Conservation (phyloP, 2,329 filamentous ascomycete species). For the Calonectria naviculata region DNA sequence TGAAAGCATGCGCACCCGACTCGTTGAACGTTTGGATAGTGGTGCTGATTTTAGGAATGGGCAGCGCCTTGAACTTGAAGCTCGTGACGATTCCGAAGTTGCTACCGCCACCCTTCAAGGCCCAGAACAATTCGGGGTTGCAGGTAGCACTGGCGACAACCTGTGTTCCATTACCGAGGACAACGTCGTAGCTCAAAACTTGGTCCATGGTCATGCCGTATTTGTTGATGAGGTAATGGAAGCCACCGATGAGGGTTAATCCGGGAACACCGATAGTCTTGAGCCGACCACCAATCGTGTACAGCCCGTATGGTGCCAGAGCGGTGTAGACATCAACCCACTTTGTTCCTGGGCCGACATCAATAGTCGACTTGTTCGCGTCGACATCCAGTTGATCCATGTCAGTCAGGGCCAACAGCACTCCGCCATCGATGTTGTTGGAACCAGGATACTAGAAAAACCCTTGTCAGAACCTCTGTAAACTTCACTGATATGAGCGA, state of each 20-base stretch:
- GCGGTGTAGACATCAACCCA: constrained; percentile 34
- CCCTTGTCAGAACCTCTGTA: not conserved
- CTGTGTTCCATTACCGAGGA: constrained; percentile 52
- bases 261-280: constrained; percentile 31
- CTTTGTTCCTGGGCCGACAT: constrained; percentile 26
- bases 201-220: constrained; percentile 43
- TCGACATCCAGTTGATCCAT: constrained; percentile 24
- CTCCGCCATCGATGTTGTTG: constrained; percentile 31
- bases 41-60: constrained; percentile 27
- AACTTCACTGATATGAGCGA: not conserved
- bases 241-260: constrained; percentile 28
- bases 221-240: constrained; percentile 37
- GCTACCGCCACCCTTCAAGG: constrained; percentile 48
- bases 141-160: constrained; percentile 49
- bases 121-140: constrained; percentile 49
- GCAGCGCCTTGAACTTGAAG: constrained; percentile 40
- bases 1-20: constrained; percentile 28
- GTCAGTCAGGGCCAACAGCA: constrained; percentile 28
- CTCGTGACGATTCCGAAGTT: constrained; percentile 51
- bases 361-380: constrained; percentile 21
- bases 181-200: constrained; percentile 52
- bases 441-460: constrained; percentile 10
- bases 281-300: constrained; percentile 28
- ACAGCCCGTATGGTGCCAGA: constrained; percentile 17
- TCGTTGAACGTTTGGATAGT: constrained; percentile 12